A percentile compares a stretch with the other conserved stretches of the same genome.
phyloP scores from a whole-genome alignment of 2,329 filamentous ascomycete genomes.

The Talaromyces funiculosus region DNA sequence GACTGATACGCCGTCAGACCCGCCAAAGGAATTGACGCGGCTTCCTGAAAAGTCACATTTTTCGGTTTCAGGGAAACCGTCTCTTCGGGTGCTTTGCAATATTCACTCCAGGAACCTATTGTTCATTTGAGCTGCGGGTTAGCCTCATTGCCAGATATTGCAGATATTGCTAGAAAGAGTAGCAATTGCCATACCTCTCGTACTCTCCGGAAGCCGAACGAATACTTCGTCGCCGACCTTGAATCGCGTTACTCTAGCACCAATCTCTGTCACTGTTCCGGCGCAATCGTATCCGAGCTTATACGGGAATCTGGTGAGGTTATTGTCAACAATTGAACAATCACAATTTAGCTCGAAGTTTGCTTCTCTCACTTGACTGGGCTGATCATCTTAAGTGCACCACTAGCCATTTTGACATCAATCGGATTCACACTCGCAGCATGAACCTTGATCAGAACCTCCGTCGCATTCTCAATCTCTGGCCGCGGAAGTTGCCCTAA shows the following conservation, averaged over 20 bases:
- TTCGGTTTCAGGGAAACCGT: conserved; percentile 38
- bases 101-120: conserved; percentile 35
- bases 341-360: not conserved
- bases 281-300: conserved; percentile 40
- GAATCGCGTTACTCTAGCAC: conserved; percentile 29
- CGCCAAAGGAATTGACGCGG: conserved; percentile 39
- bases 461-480: conserved; percentile 15
- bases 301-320: conserved; percentile 33
- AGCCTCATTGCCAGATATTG: not conserved
- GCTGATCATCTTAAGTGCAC: conserved; percentile 27
- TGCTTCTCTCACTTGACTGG: conserved; percentile 22
- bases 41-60: conserved; percentile 38
- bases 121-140: not conserved
- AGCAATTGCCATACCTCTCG: conserved; percentile 22
- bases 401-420: conserved; percentile 39
- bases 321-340: not conserved
- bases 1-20: conserved; percentile 41
- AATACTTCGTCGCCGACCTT: conserved; percentile 38
- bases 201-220: conserved; percentile 25
- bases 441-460: conserved; percentile 29
- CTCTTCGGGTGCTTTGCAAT: conserved; percentile 27
- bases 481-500: conserved; percentile 16
- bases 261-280: conserved; percentile 33
- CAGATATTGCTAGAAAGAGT: not conserved
- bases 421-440: conserved; percentile 43